Percentiles rank a stretch among this genome's conserved stretches.
These are phyloP conservation scores for Sclerotinia nivalis DNA, from an alignment of 2,329 filamentous ascomycete genomes.

Conservation along the genomic window DNA sequence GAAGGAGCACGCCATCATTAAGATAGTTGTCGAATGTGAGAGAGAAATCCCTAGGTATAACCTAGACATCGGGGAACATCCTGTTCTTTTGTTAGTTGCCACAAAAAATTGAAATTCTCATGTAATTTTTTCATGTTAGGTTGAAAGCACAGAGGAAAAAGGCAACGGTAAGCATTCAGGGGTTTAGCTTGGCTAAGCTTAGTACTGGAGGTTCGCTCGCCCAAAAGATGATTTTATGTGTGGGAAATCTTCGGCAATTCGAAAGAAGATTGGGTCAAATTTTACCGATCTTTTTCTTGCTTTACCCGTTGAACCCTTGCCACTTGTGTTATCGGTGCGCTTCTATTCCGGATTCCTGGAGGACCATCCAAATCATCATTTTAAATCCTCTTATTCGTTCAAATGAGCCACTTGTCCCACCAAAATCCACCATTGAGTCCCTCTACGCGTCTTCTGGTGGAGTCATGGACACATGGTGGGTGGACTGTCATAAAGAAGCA, in stretches of 20 bases:
- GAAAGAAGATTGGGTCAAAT: background rate
- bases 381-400: background rate
- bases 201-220: background rate
- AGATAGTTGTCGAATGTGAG: slow-evolving; percentile 9
- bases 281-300: background rate
- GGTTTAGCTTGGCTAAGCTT: slow-evolving; percentile 17
- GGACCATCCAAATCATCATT: background rate
- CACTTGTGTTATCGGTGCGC: background rate
- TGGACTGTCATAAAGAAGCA: background rate
- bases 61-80: slow-evolving; percentile 2
- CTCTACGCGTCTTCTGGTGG: background rate
- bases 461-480: background rate
- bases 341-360: background rate
- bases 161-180: slow-evolving; percentile 5
- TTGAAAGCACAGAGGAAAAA: slow-evolving; percentile 5
- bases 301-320: background rate
- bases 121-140: slow-evolving; percentile 16
- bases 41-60: background rate
- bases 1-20: slow-evolving; percentile 17
- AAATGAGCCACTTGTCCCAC: background rate
- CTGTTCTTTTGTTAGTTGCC: slow-evolving; percentile 5
- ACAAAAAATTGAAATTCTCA: slow-evolving; percentile 16
- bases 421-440: background rate
- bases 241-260: slow-evolving; percentile 5
- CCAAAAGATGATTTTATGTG: background rate